A percentile compares a stretch with the other conserved stretches of the same genome.
Conservation (phyloP, 805 yeast genomes). For the Metschnikowia henanensis region DNA sequence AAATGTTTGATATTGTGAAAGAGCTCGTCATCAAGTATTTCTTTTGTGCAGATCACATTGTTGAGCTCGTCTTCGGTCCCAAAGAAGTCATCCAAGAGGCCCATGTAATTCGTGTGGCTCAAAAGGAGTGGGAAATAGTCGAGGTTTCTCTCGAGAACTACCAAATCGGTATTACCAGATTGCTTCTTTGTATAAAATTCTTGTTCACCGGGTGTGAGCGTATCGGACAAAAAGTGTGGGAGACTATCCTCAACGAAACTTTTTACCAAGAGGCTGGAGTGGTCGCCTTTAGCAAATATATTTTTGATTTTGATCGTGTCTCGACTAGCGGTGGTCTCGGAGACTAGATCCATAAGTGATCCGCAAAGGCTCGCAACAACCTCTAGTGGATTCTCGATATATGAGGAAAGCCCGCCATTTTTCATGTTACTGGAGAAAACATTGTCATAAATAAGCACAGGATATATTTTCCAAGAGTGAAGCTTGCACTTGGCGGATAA, state of each 20-base stretch:
- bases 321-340: slow-evolving; percentile 28
- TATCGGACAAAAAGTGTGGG: slow-evolving; percentile 37
- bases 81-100: slow-evolving; percentile 74
- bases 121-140: slow-evolving; percentile 73
- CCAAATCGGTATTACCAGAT: slow-evolving; percentile 61
- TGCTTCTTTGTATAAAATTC: slow-evolving; percentile 36
- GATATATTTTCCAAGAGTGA: slow-evolving; percentile 45
- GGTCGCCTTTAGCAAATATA: slow-evolving; percentile 58
- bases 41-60: slow-evolving; percentile 8
- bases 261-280: slow-evolving; percentile 49
- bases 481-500: slow-evolving; percentile 43
- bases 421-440: slow-evolving; percentile 42
- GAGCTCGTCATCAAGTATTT: slow-evolving; percentile 46
- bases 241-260: slow-evolving; percentile 33
- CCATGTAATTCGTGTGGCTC: slow-evolving; percentile 79
- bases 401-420: slow-evolving; percentile 40
- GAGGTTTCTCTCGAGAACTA: slow-evolving; percentile 75
- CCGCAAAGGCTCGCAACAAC: slow-evolving; percentile 50
- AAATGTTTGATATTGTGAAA: slow-evolving; percentile 54
- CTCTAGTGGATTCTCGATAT: slow-evolving; percentile 44
- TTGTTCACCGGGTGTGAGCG: slow-evolving; percentile 35
- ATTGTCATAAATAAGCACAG: slow-evolving; percentile 39
- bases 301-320: slow-evolving; percentile 49
- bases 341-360: slow-evolving; percentile 46
- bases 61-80: slow-evolving; percentile 43